A percentile compares a stretch with the other conserved stretches of the same genome.
Conservation (phyloP, 495 filamentous ascomycete species). For the Recurvomyces mirabilis region DNA sequence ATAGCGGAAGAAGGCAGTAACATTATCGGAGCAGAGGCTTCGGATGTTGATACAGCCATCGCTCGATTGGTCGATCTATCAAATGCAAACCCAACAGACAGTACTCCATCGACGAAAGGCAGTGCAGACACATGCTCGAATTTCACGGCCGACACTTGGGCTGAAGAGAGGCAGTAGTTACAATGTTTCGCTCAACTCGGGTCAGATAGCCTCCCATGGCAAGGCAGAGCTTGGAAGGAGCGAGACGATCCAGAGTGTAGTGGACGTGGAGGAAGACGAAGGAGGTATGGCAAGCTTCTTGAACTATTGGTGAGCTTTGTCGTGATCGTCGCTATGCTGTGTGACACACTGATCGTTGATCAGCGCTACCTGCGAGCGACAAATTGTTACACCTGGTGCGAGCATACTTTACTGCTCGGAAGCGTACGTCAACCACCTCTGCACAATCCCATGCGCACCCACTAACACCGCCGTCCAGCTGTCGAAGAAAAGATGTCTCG, state of each 20-base stretch:
- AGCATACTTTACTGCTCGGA: conserved; percentile 41
- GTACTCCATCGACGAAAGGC: too few relatives aligned
- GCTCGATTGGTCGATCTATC: too few relatives aligned
- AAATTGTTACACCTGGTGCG: conserved; percentile 54
- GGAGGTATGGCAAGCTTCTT: conserved; percentile 51
- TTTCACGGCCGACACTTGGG: conserved; percentile 2
- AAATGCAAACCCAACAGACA: too few relatives aligned
- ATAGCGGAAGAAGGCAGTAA: too few relatives aligned
- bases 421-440: conserved; percentile 23
- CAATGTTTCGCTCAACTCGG: background rate
- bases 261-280: conserved; percentile 28
- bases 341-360: too few relatives aligned
- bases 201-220: background rate
- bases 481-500: conserved; percentile 29
- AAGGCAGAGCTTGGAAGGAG: background rate
- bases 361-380: conserved; percentile 55
- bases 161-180: conserved; percentile 6
- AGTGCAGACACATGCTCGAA: conserved; percentile 10
- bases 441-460: too few relatives aligned
- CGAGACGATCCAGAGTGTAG: conserved; percentile 1
- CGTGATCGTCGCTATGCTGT: too few relatives aligned
- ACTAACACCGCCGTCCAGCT: too few relatives aligned
- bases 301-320: conserved; percentile 59
- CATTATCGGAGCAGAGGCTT: too few relatives aligned
- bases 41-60: too few relatives aligned